These are phyloP conservation scores for Penicillium digitatum DNA, from an alignment of 2,329 filamentous ascomycete genomes.

Conservation along the genomic window DNA sequence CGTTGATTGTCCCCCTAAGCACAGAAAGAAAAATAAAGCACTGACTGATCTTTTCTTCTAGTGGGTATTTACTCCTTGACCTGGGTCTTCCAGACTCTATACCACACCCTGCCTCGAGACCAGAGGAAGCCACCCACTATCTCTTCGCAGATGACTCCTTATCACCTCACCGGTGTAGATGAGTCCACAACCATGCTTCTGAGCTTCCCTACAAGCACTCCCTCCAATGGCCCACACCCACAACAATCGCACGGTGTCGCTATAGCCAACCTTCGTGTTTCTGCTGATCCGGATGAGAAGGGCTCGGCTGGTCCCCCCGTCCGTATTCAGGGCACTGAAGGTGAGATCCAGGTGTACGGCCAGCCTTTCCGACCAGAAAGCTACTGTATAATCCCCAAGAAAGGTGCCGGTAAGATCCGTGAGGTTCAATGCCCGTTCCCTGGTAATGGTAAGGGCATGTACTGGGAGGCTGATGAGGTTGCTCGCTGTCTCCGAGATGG, in stretches of 20 bases:
- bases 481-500: slow-evolving; percentile 72
- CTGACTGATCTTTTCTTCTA: slow-evolving; percentile 10
- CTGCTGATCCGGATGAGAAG: slow-evolving; percentile 58
- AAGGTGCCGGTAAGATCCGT: slow-evolving; percentile 44
- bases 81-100: slow-evolving; percentile 86
- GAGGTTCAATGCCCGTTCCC: slow-evolving; percentile 46
- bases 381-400: slow-evolving; percentile 60
- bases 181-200: slow-evolving; percentile 74
- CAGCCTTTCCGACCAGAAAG: slow-evolving; percentile 66
- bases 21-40: neutral
- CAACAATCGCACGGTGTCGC: slow-evolving; percentile 66
- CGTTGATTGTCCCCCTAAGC: neutral
- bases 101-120: slow-evolving; percentile 65
- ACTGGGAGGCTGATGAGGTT: slow-evolving; percentile 80
- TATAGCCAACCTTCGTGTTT: slow-evolving; percentile 61
- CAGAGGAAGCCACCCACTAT: slow-evolving; percentile 62
- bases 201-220: slow-evolving; percentile 62
- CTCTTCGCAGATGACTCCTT: slow-evolving; percentile 68
- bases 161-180: slow-evolving; percentile 68
- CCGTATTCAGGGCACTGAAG: slow-evolving; percentile 73
- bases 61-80: slow-evolving; percentile 84
- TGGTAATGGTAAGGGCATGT: slow-evolving; percentile 73
- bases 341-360: slow-evolving; percentile 76
- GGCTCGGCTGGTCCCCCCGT: slow-evolving; percentile 62
- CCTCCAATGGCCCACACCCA: slow-evolving; percentile 37